Evolutionary conservation across 306 rosid genomes (phyloP).

Genomic region (Medicago arabica): DNA sequence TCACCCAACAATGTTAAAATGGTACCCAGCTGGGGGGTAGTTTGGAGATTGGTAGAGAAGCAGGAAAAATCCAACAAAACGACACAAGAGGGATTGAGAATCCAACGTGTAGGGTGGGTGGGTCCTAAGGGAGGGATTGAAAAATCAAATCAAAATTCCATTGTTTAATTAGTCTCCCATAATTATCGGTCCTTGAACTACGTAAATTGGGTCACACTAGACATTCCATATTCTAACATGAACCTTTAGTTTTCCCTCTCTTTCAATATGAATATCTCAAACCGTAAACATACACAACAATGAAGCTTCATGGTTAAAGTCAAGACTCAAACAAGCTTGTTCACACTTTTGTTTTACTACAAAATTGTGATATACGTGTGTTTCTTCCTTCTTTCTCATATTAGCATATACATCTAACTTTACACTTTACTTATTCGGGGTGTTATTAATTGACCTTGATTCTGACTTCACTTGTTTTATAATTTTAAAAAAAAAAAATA

Average conservation of each 20-base stretch:
- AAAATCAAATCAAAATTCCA: background rate
- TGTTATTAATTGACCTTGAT: too few relatives aligned
- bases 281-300: background rate
- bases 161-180: conserved; percentile 39
- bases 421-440: too few relatives aligned
- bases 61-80: conserved; percentile 24
- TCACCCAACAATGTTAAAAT: too few relatives aligned
- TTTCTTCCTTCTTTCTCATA: background rate
- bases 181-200: conserved; percentile 58
- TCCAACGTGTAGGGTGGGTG: conserved; percentile 56
- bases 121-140: conserved; percentile 43
- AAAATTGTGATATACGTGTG: conserved; percentile 33
- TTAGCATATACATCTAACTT: too few relatives aligned
- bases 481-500: too few relatives aligned
- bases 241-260: too few relatives aligned
- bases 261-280: too few relatives aligned
- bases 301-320: conserved; percentile 23
- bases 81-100: conserved; percentile 38
- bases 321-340: conserved; percentile 5
- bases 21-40: conserved; percentile 12
- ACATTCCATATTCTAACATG: background rate
- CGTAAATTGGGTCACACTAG: conserved; percentile 36
- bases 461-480: too few relatives aligned
- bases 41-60: background rate
- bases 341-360: conserved; percentile 27